Percentiles rank a stretch among this genome's conserved stretches.
Conservation (phyloP, 805 yeast species). For the Teunomyces lycoperdinae region DNA sequence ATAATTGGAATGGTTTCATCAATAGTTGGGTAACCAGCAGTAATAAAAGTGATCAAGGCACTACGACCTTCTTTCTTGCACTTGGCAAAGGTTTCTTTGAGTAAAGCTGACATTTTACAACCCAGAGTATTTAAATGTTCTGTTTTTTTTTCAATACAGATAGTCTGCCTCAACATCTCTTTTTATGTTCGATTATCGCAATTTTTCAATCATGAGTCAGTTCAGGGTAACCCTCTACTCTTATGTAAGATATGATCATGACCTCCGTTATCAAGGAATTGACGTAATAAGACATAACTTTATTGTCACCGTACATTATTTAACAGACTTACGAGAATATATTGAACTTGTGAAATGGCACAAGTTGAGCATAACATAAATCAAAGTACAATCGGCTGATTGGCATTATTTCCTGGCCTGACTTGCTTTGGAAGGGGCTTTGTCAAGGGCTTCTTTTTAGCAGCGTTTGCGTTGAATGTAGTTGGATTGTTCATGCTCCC, state of each 20-base stretch:
- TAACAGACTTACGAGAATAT: neutral
- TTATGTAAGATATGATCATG: neutral
- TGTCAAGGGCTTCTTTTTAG: constrained; percentile 1
- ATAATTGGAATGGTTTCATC: constrained; percentile 86
- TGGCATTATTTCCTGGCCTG: constrained; percentile 3
- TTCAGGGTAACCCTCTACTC: constrained; percentile 24
- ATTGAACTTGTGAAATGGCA: neutral
- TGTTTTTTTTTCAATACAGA: neutral
- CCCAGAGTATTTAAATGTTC: neutral
- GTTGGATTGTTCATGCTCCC: neutral
- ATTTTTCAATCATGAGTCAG: constrained; percentile 21
- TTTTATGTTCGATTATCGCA: neutral
- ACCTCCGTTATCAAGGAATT: neutral
- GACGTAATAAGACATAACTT: neutral
- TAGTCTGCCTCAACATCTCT: neutral
- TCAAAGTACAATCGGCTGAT: constrained; percentile 5
- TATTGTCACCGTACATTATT: neutral
- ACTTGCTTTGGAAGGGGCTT: neutral
- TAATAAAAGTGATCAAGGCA: constrained; percentile 87
- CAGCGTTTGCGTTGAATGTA: neutral
- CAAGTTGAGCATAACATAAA: neutral
- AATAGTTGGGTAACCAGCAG: constrained; percentile 90
- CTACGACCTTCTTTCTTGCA: constrained; percentile 69
- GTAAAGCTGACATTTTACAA: constrained; percentile 46
- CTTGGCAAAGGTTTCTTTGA: constrained; percentile 58